Evolutionary conservation across 192 early-diverging fungal genomes (phyloP).

Genomic region (Coemansia sp.): DNA sequence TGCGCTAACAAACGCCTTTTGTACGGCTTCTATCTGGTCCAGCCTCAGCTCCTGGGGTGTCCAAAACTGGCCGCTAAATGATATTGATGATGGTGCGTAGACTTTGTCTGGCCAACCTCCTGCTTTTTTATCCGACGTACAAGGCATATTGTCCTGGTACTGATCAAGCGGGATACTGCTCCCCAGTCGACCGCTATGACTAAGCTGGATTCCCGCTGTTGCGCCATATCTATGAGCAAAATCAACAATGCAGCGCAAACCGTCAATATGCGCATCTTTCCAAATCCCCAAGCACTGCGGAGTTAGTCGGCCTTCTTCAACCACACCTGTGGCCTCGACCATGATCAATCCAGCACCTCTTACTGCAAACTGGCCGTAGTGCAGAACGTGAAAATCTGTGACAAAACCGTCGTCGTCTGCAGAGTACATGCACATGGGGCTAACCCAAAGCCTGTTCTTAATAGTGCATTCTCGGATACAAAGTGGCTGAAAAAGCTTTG

Average conservation of each 20-base stretch:
- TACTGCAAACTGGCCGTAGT: conserved; percentile 70
- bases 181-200: conserved; percentile 83
- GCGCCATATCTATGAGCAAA: conserved; percentile 64
- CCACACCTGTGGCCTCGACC: conserved; percentile 77
- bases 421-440: conserved; percentile 87
- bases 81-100: conserved; percentile 62
- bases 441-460: conserved; percentile 76
- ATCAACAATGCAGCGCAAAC: conserved; percentile 44
- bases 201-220: conserved; percentile 72
- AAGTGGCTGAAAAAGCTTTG: conserved; percentile 70
- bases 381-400: conserved; percentile 67
- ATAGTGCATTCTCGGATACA: conserved; percentile 64
- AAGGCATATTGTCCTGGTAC: conserved; percentile 8
- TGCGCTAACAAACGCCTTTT: conserved; percentile 65
- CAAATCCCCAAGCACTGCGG: conserved; percentile 81
- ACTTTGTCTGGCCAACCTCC: conserved; percentile 79
- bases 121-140: conserved; percentile 13
- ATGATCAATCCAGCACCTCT: conserved; percentile 80
- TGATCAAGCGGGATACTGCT: conserved; percentile 33
- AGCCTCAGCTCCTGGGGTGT: conserved; percentile 60
- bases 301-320: conserved; percentile 74
- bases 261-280: conserved; percentile 74
- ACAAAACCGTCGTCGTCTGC: conserved; percentile 60
- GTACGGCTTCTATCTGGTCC: conserved; percentile 67
- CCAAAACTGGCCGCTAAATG: conserved; percentile 32